phyloP scores from a whole-genome alignment of 2,329 filamentous ascomycete genomes.

The Eutypa lata region DNA sequence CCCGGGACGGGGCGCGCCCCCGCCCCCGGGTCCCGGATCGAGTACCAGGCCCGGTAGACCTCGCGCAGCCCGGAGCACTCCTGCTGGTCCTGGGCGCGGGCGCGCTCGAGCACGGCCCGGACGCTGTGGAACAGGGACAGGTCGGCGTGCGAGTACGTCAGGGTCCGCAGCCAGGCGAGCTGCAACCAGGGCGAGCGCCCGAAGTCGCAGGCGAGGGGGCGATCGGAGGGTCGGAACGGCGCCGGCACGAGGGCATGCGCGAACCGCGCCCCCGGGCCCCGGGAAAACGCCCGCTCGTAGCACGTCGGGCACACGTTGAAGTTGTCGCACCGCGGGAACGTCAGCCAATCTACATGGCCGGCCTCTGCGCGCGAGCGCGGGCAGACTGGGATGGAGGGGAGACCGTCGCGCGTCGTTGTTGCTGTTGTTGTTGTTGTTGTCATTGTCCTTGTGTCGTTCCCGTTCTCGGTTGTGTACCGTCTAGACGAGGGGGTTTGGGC shows the following conservation, averaged over 20 bases:
- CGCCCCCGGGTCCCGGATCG: constrained; percentile 66
- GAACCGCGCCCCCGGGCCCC: constrained; percentile 51
- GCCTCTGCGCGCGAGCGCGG: constrained; percentile 60
- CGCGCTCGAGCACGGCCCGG: constrained; percentile 58
- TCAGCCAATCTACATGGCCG: constrained; percentile 77
- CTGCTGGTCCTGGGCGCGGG: constrained; percentile 51
- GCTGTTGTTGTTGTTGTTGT: too few species aligned
- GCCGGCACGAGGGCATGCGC: constrained; percentile 63
- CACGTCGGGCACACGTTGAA: constrained; percentile 84
- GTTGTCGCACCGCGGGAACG: constrained; percentile 63
- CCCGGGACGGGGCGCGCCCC: constrained; percentile 61
- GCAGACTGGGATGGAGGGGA: constrained; percentile 62
- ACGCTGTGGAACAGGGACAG: constrained; percentile 68
- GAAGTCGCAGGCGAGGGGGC: constrained; percentile 71
- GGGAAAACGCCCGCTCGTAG: constrained; percentile 65
- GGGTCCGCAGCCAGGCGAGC: constrained; percentile 77
- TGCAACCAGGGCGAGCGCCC: constrained; percentile 75
- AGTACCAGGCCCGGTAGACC: constrained; percentile 67
- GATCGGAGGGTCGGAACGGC: constrained; percentile 53
- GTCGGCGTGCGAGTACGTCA: constrained; percentile 54
- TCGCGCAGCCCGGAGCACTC: constrained; percentile 58
- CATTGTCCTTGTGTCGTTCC: too few species aligned
- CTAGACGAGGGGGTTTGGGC: too few species aligned
- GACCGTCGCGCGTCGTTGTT: constrained; percentile 16
- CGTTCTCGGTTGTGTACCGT: too few species aligned